Evolutionary conservation across 257 asterid genomes (phyloP).

Genomic region (Solanum etuberosum): DNA sequence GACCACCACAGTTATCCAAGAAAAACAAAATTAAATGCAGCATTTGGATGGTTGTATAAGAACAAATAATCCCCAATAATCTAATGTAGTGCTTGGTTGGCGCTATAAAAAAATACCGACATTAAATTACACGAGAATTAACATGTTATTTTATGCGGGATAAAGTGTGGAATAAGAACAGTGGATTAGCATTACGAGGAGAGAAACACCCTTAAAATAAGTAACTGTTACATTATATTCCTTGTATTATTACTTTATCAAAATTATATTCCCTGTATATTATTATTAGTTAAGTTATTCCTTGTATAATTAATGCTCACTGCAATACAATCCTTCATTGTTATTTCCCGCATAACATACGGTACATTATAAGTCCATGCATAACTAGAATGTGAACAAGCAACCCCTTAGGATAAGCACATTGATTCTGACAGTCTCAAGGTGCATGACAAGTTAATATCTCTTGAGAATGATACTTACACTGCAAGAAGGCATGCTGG

Average conservation of each 20-base stretch:
- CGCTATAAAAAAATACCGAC: background rate
- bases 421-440: background rate
- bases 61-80: background rate
- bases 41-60: background rate
- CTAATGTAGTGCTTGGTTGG: background rate
- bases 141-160: background rate
- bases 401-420: background rate
- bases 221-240: background rate
- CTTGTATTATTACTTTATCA: background rate
- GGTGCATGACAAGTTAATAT: background rate
- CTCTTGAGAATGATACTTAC: conserved; percentile 28
- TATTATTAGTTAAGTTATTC: background rate
- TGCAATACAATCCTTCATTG: background rate
- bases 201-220: background rate
- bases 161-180: background rate
- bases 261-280: background rate
- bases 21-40: background rate
- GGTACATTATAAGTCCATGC: background rate
- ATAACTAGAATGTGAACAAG: background rate
- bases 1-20: background rate
- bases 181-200: background rate
- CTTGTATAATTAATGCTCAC: background rate
- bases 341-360: background rate
- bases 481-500: conserved; percentile 71
- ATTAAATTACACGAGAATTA: background rate